Conservation (phyloP, 495 filamentous ascomycete species). For the Sporormia fimetaria region DNA sequence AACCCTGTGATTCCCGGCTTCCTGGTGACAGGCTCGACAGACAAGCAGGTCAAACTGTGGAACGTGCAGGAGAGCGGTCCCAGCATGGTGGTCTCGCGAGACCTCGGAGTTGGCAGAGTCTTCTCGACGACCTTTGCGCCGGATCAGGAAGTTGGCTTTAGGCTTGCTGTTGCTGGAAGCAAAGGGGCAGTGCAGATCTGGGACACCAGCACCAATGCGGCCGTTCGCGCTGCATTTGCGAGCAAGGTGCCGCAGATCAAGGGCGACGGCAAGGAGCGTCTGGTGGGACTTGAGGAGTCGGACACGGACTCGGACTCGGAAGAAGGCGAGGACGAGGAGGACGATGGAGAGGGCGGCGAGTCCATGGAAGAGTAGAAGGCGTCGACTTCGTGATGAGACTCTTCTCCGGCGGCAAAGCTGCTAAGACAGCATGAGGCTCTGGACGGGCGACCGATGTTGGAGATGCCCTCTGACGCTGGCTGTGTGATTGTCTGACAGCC, state of each 20-base stretch:
- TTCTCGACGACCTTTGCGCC: constrained; percentile 86
- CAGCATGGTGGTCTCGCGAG: constrained; percentile 79
- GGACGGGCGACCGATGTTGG: too few relatives aligned
- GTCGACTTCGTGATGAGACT: neutral
- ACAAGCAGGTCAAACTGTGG: constrained; percentile 95
- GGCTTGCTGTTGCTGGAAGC: constrained; percentile 86
- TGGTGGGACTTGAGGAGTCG: constrained; percentile 57
- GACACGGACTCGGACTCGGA: constrained; percentile 50
- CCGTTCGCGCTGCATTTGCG: constrained; percentile 79
- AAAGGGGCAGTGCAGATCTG: constrained; percentile 89
- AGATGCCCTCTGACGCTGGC: too few relatives aligned
- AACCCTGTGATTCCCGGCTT: constrained; percentile 82
- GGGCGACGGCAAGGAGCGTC: constrained; percentile 61
- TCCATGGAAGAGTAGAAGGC: constrained; percentile 66
- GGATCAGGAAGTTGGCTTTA: constrained; percentile 78
- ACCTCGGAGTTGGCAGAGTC: constrained; percentile 87
- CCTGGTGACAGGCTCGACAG: constrained; percentile 81
- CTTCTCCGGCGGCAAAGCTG: too few relatives aligned
- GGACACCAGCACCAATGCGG: constrained; percentile 90
- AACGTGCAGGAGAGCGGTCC: constrained; percentile 70
- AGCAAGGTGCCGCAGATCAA: constrained; percentile 50
- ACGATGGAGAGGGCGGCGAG: constrained; percentile 42
- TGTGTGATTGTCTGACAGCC: too few relatives aligned
- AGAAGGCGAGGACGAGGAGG: constrained; percentile 44
- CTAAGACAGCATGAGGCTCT: too few relatives aligned